Evolutionary conservation across 78 protist species (phyloP).

Genomic region (Mastigamoeba balamuthi): DNA sequence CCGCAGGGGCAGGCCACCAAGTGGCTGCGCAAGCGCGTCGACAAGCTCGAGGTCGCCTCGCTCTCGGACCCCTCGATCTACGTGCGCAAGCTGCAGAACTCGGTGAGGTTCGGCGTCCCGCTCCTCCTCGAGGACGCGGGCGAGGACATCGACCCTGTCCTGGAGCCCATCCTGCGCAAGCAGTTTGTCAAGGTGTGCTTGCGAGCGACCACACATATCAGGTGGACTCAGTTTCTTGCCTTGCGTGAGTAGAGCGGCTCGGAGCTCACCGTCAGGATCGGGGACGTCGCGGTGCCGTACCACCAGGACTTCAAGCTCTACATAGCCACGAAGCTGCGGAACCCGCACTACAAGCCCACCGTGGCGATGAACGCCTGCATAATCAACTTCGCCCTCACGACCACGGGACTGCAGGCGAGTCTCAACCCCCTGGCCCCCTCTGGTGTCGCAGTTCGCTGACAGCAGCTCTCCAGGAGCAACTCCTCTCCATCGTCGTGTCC

Average conservation of each 20-base stretch:
- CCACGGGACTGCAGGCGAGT: too few species aligned
- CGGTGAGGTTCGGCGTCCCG: conserved; percentile 66
- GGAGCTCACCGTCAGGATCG: conserved; percentile 75
- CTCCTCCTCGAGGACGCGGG: conserved; percentile 76
- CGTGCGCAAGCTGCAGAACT: conserved; percentile 47
- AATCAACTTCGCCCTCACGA: conserved; percentile 72
- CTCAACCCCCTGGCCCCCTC: too few species aligned
- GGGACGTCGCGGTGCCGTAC: conserved; percentile 68
- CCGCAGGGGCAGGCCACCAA: conserved; percentile 81
- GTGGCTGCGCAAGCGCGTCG: conserved; percentile 56
- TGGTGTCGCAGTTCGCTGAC: too few species aligned
- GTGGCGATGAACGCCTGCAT: conserved; percentile 51
- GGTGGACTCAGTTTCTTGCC: too few species aligned
- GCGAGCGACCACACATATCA: too few species aligned
- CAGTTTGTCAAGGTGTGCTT: conserved; percentile 38
- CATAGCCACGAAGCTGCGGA: conserved; percentile 80
- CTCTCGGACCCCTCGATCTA: neutral
- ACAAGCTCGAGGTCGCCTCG: conserved; percentile 28
- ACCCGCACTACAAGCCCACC: conserved; percentile 82
- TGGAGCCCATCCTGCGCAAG: conserved; percentile 75
- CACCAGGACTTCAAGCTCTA: conserved; percentile 55
- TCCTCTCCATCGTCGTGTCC: conserved; percentile 57
- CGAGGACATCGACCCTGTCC: conserved; percentile 66
- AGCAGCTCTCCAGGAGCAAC: conserved; percentile 79
- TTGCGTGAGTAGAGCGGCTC: too few species aligned